Conservation (phyloP, 352 stramenopile genomes). For the Aphanomyces invadans region DNA sequence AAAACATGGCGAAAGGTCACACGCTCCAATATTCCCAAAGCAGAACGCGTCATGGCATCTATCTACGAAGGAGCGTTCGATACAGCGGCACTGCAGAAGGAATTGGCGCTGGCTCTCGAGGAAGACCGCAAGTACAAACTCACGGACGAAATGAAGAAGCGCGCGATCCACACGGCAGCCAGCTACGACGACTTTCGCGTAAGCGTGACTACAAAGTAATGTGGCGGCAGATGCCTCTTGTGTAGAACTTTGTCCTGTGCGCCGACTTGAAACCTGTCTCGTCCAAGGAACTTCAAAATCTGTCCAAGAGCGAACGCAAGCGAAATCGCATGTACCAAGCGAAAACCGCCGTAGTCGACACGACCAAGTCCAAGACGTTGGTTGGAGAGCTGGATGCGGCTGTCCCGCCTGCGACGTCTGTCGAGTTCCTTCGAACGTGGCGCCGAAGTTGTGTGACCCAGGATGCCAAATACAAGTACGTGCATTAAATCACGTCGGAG, state of each 20-base stretch:
- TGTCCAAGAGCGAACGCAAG: conserved; percentile 39
- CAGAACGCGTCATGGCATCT: conserved; percentile 41
- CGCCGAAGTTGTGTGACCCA: conserved; percentile 47
- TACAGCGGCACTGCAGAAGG: conserved; percentile 59
- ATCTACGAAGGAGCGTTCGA: conserved; percentile 74
- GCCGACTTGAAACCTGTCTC: conserved; percentile 75
- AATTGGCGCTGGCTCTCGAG: conserved; percentile 62
- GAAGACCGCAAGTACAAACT: conserved; percentile 78
- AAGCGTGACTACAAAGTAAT: too few species aligned
- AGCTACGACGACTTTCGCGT: conserved; percentile 86
- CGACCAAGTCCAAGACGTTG: background rate
- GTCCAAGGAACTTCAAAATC: conserved; percentile 55
- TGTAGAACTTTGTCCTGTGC: conserved; percentile 75
- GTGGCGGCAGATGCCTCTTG: too few species aligned
- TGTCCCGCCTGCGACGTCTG: conserved; percentile 33
- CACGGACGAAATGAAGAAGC: conserved; percentile 83
- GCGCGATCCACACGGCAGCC: conserved; percentile 70
- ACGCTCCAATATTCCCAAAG: too few species aligned
- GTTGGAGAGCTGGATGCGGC: background rate
- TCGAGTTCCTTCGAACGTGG: conserved; percentile 70
- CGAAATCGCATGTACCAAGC: conserved; percentile 67
- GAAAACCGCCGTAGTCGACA: background rate
- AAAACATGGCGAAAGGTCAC: background rate
- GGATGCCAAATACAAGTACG: conserved; percentile 45
- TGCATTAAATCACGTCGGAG: background rate